Evolutionary conservation across 1,139 yeast genomes (phyloP), one percentile per base, ranked within the genome.

Genomic region (Protomyces pachydermus): DNA sequence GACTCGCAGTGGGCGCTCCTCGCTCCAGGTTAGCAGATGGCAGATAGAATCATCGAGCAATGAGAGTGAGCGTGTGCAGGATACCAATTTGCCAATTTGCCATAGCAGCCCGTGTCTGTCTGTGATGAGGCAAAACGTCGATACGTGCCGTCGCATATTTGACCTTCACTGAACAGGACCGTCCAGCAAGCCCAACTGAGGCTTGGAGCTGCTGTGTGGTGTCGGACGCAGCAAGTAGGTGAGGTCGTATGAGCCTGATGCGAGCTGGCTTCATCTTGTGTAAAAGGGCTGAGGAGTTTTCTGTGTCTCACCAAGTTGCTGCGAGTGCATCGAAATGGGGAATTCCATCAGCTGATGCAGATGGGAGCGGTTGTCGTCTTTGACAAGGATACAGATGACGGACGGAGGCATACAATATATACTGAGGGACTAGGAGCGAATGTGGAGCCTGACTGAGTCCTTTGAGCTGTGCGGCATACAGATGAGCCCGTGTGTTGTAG

Each of bases 211-310:
- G 72, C 77, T 32, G 79, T 74, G 61, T 58, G 54, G 50, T 37
- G 12, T 46, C 39, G 14, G 42, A 20, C 18, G 45, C 46, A 39
- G 48, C 42, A 50, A 53, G 37, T 14, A 51, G 20, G 37, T 63
- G 64, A 28, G 35, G 35, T 37, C 48, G 46, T 60, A 93, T 85
- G 73, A 90, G 93, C 73, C 91, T 97, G 86, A 93, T 82, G 68
- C 98, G 79, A 60, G 89, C 79, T 63, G 89, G 78, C 73, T 93
- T 95, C 98, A 93, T 93, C 76, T 91, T 88, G 76, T 93, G 98
- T 56, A 93, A 80, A 65, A 93, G 88, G 48, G 98, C 78, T 73
- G 93, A 98, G 2, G 97, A 88, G 0, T 98, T 98, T 69, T 86
- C 78, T 18, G 88, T 86, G 72, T 95, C 96, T 98, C 99, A 93